A percentile compares a stretch with the other conserved stretches of the same genome.
These are phyloP conservation scores for Pseudopyricularia cyperi DNA, from an alignment of 2,329 filamentous ascomycete genomes.

Conservation along the genomic window DNA sequence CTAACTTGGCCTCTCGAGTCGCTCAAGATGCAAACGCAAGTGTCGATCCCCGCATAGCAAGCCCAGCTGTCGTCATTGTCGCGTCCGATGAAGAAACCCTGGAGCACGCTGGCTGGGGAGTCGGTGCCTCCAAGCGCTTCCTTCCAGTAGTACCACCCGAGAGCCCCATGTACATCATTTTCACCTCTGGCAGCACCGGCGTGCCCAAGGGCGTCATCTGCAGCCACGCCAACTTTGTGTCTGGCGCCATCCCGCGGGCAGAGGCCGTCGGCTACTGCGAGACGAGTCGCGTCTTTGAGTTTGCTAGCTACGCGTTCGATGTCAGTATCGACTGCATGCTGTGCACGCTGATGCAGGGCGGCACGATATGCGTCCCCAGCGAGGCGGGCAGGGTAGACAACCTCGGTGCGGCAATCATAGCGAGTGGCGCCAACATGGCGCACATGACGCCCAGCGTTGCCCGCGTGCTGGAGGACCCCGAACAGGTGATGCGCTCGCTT, in stretches of 20 bases:
- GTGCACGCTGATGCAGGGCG: constrained; percentile 20
- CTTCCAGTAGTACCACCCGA: background rate
- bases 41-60: background rate
- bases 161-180: constrained; percentile 20
- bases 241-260: constrained; percentile 18
- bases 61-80: background rate
- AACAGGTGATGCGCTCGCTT: constrained; percentile 27
- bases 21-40: constrained; percentile 15
- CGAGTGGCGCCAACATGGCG: constrained; percentile 8
- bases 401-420: constrained; percentile 13
- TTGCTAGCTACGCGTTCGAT: constrained; percentile 29
- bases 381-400: constrained; percentile 22
- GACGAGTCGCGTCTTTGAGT: constrained; percentile 18
- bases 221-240: constrained; percentile 18
- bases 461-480: constrained; percentile 17
- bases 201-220: constrained; percentile 26
- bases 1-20: constrained; percentile 5
- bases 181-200: constrained; percentile 30
- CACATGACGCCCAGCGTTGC: constrained; percentile 11
- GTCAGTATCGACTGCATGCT: constrained; percentile 24
- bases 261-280: constrained; percentile 7
- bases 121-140: background rate
- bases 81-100: background rate
- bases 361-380: constrained; percentile 24
- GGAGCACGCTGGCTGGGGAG: constrained; percentile 1